phyloP scores from a whole-genome alignment of 2,329 filamentous ascomycete genomes.

The Penicillium psychrosexuale region DNA sequence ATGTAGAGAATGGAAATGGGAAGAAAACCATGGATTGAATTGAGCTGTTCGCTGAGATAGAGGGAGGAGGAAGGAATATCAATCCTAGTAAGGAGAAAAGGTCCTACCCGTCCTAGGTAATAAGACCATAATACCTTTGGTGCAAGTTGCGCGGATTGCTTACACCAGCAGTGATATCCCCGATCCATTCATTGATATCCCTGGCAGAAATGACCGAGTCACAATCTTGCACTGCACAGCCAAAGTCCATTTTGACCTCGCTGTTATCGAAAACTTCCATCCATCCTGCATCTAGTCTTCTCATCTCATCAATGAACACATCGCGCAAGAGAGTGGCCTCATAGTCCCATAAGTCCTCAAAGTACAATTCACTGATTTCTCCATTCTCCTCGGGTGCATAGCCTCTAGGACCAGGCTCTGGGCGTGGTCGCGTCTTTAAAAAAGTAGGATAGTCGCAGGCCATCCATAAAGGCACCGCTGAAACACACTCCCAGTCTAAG shows the following conservation, averaged over 20 bases:
- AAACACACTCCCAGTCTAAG: slow-evolving; percentile 22
- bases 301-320: slow-evolving; percentile 16
- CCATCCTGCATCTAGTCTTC: slow-evolving; percentile 2
- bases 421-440: slow-evolving; percentile 1
- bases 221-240: not conserved
- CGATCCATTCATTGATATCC: not conserved
- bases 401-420: slow-evolving; percentile 6
- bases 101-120: too few species aligned
- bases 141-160: not conserved
- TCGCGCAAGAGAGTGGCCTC: slow-evolving; percentile 16
- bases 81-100: too few species aligned
- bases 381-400: not conserved
- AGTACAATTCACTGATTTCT: slow-evolving; percentile 12
- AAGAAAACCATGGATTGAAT: too few species aligned
- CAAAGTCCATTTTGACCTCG: slow-evolving; percentile 13
- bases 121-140: not conserved
- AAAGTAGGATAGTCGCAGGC: slow-evolving; percentile 13
- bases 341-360: slow-evolving; percentile 15
- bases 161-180: not conserved
- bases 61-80: too few species aligned
- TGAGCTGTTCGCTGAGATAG: too few species aligned
- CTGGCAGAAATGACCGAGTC: not conserved
- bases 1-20: too few species aligned
- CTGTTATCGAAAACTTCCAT: not conserved
- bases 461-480: slow-evolving; percentile 18